Evolutionary conservation across 345 rosid species (phyloP).

Genomic region (Salix koriyanagi): DNA sequence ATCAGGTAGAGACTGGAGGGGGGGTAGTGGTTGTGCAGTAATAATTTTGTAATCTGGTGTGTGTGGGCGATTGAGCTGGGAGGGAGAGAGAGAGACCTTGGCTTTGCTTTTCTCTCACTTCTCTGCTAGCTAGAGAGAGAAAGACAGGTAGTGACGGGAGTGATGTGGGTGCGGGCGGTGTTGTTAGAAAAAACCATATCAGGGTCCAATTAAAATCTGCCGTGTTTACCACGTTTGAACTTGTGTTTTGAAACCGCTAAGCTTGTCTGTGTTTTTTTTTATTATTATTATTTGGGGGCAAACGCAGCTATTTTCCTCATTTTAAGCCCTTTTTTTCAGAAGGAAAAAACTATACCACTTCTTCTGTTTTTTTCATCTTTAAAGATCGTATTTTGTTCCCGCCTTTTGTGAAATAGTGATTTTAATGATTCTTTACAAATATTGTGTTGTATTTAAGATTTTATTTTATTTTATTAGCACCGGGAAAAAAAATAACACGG

Average conservation of each 20-base stretch:
- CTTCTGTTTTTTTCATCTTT: no score
- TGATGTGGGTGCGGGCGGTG: slow-evolving; percentile 19
- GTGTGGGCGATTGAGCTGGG: background rate
- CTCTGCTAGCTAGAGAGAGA: slow-evolving; percentile 9
- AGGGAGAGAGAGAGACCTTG: slow-evolving; percentile 8
- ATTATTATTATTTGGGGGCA: background rate
- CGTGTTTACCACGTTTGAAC: slow-evolving; percentile 17
- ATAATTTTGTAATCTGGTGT: slow-evolving; percentile 9
- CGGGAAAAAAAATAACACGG: no score
- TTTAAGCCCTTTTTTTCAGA: no score
- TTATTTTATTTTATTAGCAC: no score
- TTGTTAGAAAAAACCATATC: slow-evolving; percentile 19
- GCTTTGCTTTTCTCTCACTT: slow-evolving; percentile 54
- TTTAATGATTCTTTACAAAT: no score
- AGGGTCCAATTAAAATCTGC: slow-evolving; percentile 9
- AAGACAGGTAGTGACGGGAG: slow-evolving; percentile 19
- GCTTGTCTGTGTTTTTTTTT: no score
- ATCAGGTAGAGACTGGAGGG: slow-evolving; percentile 23
- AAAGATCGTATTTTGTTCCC: no score
- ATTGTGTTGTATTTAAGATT: no score
- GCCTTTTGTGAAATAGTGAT: no score
- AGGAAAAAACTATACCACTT: no score
- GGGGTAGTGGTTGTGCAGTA: slow-evolving; percentile 26
- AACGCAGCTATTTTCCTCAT: no score
- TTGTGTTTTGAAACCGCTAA: background rate